Percentiles rank a stretch among this genome's conserved stretches.
Evolutionary conservation across 139 green algal species (phyloP).

Genomic region (Coelastrella sp.): DNA sequence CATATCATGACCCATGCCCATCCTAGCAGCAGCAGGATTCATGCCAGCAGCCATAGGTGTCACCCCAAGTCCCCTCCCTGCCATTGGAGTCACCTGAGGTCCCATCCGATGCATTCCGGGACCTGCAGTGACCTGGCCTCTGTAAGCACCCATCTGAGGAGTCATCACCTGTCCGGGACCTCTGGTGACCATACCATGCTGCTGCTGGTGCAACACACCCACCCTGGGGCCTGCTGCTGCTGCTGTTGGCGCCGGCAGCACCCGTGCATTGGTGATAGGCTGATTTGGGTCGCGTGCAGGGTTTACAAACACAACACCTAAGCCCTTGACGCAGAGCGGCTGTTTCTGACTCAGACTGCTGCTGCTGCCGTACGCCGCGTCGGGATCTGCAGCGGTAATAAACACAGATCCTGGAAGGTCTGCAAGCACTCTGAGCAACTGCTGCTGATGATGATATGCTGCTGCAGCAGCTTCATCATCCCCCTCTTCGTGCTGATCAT

Average conservation of each 20-base stretch:
- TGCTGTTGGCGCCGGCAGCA: not conserved
- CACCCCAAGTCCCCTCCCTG: not conserved
- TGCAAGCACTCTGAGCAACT: not conserved
- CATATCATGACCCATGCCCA: conserved; percentile 8
- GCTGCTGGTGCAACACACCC: not conserved
- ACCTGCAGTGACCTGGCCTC: conserved; percentile 6
- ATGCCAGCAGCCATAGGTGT: conserved; percentile 10
- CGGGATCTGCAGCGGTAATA: conserved; percentile 16
- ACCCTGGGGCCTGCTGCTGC: not conserved
- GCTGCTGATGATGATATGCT: not conserved
- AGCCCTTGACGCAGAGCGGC: conserved; percentile 17
- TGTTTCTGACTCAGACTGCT: not conserved
- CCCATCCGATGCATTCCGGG: conserved; percentile 6
- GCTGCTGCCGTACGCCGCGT: conserved; percentile 11
- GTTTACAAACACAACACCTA: conserved; percentile 34
- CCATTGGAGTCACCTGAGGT: not conserved
- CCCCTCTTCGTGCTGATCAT: not conserved
- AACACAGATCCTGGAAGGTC: not conserved
- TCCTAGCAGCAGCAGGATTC: not conserved
- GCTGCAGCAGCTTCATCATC: not conserved
- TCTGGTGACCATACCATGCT: not conserved
- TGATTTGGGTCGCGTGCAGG: not conserved
- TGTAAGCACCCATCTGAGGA: not conserved
- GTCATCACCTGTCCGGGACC: not conserved
- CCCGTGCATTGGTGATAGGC: not conserved